Evolutionary conservation across 805 yeast species (phyloP).

Genomic region (Nakazawaea pomicola): DNA sequence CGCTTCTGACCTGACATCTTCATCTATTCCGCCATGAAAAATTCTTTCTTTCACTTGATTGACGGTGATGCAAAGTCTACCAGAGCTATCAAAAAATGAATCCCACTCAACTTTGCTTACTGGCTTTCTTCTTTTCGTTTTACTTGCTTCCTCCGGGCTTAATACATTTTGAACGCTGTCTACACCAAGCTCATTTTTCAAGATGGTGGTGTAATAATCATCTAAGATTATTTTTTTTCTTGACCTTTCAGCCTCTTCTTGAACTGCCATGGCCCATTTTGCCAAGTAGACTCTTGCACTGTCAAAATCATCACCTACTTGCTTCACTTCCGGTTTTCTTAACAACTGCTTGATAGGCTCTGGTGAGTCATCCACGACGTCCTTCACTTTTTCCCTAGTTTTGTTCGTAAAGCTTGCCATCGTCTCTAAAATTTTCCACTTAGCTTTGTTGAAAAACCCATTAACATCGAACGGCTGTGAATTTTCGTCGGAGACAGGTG

Average conservation of each 20-base stretch:
- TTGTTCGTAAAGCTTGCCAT: conserved; percentile 72
- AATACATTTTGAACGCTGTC: conserved; percentile 39
- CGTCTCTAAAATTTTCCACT: conserved; percentile 82
- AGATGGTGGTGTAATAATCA: conserved; percentile 49
- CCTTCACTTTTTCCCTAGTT: conserved; percentile 61
- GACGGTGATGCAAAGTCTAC: conserved; percentile 67
- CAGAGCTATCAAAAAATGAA: conserved; percentile 73
- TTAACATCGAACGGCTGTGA: conserved; percentile 29
- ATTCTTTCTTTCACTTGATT: conserved; percentile 76
- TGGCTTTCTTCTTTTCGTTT: conserved; percentile 61
- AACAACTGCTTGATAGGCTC: conserved; percentile 52
- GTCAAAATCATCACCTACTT: conserved; percentile 85
- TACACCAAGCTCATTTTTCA: conserved; percentile 59
- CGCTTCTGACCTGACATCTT: conserved; percentile 58
- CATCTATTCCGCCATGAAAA: conserved; percentile 83
- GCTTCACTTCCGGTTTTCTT: conserved; percentile 72
- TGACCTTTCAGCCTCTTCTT: conserved; percentile 78
- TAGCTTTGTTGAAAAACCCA: conserved; percentile 57
- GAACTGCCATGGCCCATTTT: conserved; percentile 93
- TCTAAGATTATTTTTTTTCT: conserved; percentile 49
- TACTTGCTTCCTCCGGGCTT: conserved; percentile 54
- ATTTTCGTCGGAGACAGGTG: conserved; percentile 33
- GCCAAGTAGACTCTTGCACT: conserved; percentile 89
- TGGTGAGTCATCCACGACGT: conserved; percentile 55
- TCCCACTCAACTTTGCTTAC: conserved; percentile 77